These are phyloP conservation scores for Candida sphagnicola DNA, from an alignment of 805 yeast genomes.

Conservation along the genomic window DNA sequence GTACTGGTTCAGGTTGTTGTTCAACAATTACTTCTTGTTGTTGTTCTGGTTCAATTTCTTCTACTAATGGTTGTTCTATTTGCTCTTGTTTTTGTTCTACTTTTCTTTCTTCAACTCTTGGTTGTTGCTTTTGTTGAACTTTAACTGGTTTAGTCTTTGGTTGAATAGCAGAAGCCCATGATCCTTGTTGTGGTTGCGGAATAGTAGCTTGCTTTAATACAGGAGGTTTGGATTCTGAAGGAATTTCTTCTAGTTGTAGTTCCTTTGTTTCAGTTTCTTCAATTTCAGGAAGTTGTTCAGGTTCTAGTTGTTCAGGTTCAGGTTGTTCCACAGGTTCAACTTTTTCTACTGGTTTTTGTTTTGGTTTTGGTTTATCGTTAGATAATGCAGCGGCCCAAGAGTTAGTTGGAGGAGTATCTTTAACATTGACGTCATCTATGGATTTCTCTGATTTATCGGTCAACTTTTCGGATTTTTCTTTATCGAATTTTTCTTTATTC, in stretches of 20 bases:
- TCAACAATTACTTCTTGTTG: slow-evolving; percentile 15
- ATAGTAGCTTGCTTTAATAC: slow-evolving; percentile 34
- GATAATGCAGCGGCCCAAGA: slow-evolving; percentile 45
- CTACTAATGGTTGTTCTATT: slow-evolving; percentile 22
- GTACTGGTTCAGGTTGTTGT: slow-evolving; percentile 24
- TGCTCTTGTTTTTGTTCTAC: slow-evolving; percentile 50
- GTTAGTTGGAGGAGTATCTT: slow-evolving; percentile 17
- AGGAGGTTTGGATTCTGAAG: slow-evolving; percentile 13
- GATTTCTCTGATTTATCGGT: not conserved
- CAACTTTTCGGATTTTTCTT: not conserved
- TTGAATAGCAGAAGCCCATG: slow-evolving; percentile 71
- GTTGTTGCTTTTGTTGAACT: slow-evolving; percentile 23
- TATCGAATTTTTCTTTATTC: not conserved
- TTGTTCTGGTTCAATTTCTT: slow-evolving; percentile 11
- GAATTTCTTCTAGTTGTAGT: slow-evolving; percentile 4
- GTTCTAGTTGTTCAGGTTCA: slow-evolving; percentile 8
- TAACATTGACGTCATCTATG: not conserved
- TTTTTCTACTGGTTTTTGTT: slow-evolving; percentile 17
- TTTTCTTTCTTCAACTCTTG: slow-evolving; percentile 24
- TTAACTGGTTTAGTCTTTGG: slow-evolving; percentile 48
- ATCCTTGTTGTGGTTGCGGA: slow-evolving; percentile 47
- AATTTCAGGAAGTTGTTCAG: slow-evolving; percentile 13
- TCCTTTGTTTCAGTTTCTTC: slow-evolving; percentile 6
- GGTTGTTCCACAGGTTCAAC: slow-evolving; percentile 8
- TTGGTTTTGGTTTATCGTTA: slow-evolving; percentile 31